Evolutionary conservation across 1,284 basidiomycete species (phyloP).

Genomic region (Hemileia vastatrix): DNA sequence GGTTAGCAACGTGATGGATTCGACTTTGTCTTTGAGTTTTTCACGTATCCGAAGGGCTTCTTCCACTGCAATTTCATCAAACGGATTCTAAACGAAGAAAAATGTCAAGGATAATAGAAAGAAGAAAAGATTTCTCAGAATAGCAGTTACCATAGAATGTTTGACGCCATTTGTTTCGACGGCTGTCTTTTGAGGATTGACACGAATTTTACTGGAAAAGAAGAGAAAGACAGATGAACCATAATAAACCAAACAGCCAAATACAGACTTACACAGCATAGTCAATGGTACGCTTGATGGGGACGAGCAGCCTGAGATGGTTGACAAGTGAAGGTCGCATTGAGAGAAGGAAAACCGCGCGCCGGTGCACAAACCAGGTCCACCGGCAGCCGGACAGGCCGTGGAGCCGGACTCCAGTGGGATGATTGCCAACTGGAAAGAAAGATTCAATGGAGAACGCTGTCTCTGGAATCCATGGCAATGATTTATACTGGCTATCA

Average conservation of each 20-base stretch:
- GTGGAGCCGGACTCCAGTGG: too few species aligned
- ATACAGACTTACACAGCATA: conserved; percentile 38
- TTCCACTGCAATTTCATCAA: conserved; percentile 64
- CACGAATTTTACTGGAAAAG: conserved; percentile 71
- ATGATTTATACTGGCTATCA: too few species aligned
- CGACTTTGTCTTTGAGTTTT: conserved; percentile 60
- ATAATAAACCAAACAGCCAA: conserved; percentile 2
- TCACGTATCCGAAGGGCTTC: conserved; percentile 91
- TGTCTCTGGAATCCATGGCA: too few species aligned
- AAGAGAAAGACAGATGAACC: neutral
- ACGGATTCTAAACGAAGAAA: conserved; percentile 46
- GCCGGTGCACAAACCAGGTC: too few species aligned
- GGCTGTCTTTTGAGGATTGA: conserved; percentile 80
- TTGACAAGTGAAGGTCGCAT: conserved; percentile 45
- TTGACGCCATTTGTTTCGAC: conserved; percentile 85
- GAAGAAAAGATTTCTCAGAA: neutral
- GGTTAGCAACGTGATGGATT: conserved; percentile 79
- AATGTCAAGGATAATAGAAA: neutral
- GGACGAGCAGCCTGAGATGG: conserved; percentile 67
- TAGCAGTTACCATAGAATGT: conserved; percentile 75
- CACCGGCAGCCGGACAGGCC: too few species aligned
- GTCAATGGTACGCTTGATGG: conserved; percentile 61
- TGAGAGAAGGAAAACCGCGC: too few species aligned
- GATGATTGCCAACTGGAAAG: too few species aligned
- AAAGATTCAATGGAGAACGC: too few species aligned